Conservation (phyloP, 2,329 filamentous ascomycete species). For the Neonectria ditissima region DNA sequence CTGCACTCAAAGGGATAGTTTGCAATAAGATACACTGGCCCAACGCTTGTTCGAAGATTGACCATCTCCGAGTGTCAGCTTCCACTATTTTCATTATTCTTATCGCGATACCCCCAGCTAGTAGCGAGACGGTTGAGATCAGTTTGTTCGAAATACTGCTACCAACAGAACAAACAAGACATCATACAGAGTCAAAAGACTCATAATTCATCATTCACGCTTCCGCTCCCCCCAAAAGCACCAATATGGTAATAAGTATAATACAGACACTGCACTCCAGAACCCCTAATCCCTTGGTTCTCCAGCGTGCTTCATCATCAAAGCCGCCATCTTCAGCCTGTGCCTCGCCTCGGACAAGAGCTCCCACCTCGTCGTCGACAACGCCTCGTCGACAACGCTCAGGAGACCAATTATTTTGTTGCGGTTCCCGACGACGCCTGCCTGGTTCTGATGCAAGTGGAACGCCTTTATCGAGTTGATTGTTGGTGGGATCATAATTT, state of each 20-base stretch:
- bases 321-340: constrained; percentile 42
- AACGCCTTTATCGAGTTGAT: constrained; percentile 46
- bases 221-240: constrained; percentile 6
- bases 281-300: constrained; percentile 36
- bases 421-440: constrained; percentile 43
- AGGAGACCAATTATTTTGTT: constrained; percentile 44
- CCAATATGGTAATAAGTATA: not conserved
- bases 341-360: constrained; percentile 43
- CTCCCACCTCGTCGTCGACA: constrained; percentile 43
- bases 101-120: not conserved
- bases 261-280: not conserved
- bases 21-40: too few relatives aligned
- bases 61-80: too few relatives aligned
- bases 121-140: not conserved
- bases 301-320: constrained; percentile 43
- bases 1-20: too few relatives aligned
- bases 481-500: constrained; percentile 45
- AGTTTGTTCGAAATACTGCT: not conserved
- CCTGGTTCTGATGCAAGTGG: constrained; percentile 45
- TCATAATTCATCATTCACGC: not conserved
- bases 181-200: not conserved
- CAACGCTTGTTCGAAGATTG: too few relatives aligned
- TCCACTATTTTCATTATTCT: not conserved
- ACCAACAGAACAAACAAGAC: constrained; percentile 1
- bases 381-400: constrained; percentile 42